Evolutionary conservation across 805 yeast species (phyloP).

Genomic region (Barnettozyma californica): DNA sequence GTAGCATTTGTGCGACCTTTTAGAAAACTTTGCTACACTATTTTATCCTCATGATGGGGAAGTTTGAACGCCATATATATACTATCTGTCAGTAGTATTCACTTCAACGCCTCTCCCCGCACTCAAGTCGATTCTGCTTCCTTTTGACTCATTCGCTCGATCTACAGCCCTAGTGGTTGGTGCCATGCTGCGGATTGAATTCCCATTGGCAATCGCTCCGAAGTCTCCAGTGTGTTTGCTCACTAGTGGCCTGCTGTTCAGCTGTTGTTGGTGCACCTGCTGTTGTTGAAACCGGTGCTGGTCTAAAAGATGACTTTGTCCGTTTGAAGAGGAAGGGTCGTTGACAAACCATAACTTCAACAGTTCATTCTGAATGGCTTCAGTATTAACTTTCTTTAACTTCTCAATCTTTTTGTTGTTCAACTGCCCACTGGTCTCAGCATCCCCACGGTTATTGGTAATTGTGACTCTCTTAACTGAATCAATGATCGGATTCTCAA

Average conservation of each 20-base stretch:
- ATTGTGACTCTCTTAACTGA: slow-evolving; percentile 47
- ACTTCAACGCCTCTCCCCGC: slow-evolving; percentile 3
- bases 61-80: neutral
- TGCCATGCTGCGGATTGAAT: slow-evolving; percentile 5
- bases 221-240: slow-evolving; percentile 2
- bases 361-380: slow-evolving; percentile 18
- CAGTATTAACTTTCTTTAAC: slow-evolving; percentile 10
- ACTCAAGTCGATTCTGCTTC: slow-evolving; percentile 22
- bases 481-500: slow-evolving; percentile 64
- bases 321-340: slow-evolving; percentile 11
- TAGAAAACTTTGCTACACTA: no score
- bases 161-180: slow-evolving; percentile 40
- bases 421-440: neutral
- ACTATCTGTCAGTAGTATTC: slow-evolving; percentile 32
- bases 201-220: neutral
- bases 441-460: neutral
- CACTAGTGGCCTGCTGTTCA: slow-evolving; percentile 6
- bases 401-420: slow-evolving; percentile 1
- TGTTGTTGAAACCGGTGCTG: slow-evolving; percentile 12
- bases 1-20: no score
- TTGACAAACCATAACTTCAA: slow-evolving; percentile 23
- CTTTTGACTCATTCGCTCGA: slow-evolving; percentile 25
- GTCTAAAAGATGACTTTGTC: slow-evolving; percentile 8
- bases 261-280: slow-evolving; percentile 16
- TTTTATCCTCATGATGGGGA: neutral